Evolutionary conservation across 2,329 filamentous ascomycete genomes (phyloP), one percentile per base, ranked within the genome.

Genomic region (Lachnellula hyalina): DNA sequence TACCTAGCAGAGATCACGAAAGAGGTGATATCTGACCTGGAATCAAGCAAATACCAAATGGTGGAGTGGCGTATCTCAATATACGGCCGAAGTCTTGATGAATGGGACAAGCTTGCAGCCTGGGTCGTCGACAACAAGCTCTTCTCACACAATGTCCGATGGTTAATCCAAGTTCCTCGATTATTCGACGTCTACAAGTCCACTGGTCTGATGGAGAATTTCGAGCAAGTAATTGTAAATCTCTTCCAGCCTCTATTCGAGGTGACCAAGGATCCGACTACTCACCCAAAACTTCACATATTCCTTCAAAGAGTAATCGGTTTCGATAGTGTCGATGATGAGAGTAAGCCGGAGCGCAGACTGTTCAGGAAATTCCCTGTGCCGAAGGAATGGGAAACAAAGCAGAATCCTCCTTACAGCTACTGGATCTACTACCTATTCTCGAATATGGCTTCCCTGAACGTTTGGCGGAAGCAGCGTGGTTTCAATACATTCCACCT

Each of bases 391-490:
- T 99, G 94, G 94, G 82, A 85, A 61, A 91, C 90, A 0, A 91
- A 89, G 65, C 92, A 97, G 72, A 99, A 99, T 68, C 94, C 94
- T 14, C 94, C 94, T 0, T 99, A 99, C 75, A 96, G 89, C 70
- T 99, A 99, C 74, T 99, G 94, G 94, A 89, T 97, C 68, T 99
- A 99, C 74, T 96, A 96, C 68, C 79, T 97, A 51, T 97, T 94
- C 67, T 86, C 94, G 60, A 99, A 99, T 71, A 90, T 96, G 71
- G 82, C 87, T 0, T 96, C 92, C 9, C 79, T 99, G 64, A 99
- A 99, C 69, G 82, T 87, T 55, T 96, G 89, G 87, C 85, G 94
- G 44, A 93, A 90, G 68, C 85, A 87, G 68, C 86, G 93, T 49
- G 92, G 92, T 0, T 96, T 97, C 79, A 99, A 96, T 71, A 99